Percentiles rank a stretch among this genome's conserved stretches.
Conservation (phyloP, 1,284 basidiomycete species). For the Fomitopsis pinicola region DNA sequence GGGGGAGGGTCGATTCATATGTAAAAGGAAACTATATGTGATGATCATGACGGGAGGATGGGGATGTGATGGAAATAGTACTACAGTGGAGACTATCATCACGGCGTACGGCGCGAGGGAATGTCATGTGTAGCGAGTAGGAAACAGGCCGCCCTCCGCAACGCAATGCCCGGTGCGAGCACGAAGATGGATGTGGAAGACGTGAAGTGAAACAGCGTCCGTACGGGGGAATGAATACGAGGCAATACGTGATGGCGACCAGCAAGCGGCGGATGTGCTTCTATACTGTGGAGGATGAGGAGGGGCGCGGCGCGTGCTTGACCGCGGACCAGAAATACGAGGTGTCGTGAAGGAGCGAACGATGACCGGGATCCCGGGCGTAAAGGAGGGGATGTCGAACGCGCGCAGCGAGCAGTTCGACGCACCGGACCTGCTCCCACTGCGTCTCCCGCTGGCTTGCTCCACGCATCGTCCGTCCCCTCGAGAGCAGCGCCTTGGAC, state of each 20-base stretch:
- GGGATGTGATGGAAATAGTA: conserved; percentile 8
- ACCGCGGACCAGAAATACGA: conserved; percentile 11
- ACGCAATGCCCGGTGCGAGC: conserved; percentile 14
- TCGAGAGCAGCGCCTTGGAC: conserved; percentile 18
- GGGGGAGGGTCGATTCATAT: conserved; percentile 6
- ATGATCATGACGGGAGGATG: conserved; percentile 12
- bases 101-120: conserved; percentile 29
- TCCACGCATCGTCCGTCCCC: conserved; percentile 13
- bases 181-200: conserved; percentile 17
- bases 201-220: conserved; percentile 68
- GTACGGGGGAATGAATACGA: conserved; percentile 44
- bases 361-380: conserved; percentile 2
- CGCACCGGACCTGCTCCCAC: conserved; percentile 19
- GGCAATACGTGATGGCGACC: conserved; percentile 23
- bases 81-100: conserved; percentile 13
- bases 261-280: conserved; percentile 4
- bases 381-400: conserved; percentile 8
- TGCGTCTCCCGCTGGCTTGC: conserved; percentile 12
- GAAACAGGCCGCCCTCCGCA: conserved; percentile 22
- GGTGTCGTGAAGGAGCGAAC: conserved; percentile 5
- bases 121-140: conserved; percentile 15
- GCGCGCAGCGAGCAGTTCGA: conserved; percentile 4
- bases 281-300: conserved; percentile 4
- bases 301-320: conserved; percentile 13
- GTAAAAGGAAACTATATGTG: conserved; percentile 1